A percentile compares a stretch with the other conserved stretches of the same genome.
These are phyloP conservation scores for Talaromyces sp. DNA, from an alignment of 2,329 filamentous ascomycete species.

Conservation along the genomic window DNA sequence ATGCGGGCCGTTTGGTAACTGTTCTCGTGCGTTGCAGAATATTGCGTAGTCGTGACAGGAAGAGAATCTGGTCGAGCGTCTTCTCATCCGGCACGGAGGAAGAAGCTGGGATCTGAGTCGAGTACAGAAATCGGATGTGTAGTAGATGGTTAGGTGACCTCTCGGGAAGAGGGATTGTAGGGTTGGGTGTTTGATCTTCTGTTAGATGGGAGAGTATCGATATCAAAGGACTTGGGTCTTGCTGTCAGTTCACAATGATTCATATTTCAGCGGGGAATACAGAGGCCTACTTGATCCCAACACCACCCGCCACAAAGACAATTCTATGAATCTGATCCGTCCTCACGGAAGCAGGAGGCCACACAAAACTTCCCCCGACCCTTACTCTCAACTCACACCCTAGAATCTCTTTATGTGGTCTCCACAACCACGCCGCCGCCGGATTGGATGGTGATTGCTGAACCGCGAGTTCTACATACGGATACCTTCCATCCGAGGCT, in stretches of 20 bases:
- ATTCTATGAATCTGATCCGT: slow-evolving; percentile 52
- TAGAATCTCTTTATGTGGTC: slow-evolving; percentile 53
- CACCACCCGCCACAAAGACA: slow-evolving; percentile 75
- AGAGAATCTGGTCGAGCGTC: slow-evolving; percentile 41
- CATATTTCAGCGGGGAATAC: not conserved
- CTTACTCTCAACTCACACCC: slow-evolving; percentile 61
- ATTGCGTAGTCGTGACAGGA: slow-evolving; percentile 45
- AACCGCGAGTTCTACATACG: slow-evolving; percentile 74
- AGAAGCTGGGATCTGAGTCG: slow-evolving; percentile 44
- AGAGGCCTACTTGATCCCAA: slow-evolving; percentile 68
- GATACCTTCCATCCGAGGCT: slow-evolving; percentile 29
- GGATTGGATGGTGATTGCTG: slow-evolving; percentile 69
- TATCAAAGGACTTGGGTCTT: slow-evolving; percentile 58
- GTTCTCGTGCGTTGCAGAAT: slow-evolving; percentile 31
- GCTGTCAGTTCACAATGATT: not conserved
- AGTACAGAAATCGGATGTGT: slow-evolving; percentile 63
- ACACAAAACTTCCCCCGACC: slow-evolving; percentile 77
- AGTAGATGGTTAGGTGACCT: not conserved
- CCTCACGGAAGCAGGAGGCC: slow-evolving; percentile 57
- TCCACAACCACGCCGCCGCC: slow-evolving; percentile 74
- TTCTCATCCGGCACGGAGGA: slow-evolving; percentile 8
- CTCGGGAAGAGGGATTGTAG: slow-evolving; percentile 22
- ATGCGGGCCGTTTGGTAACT: slow-evolving; percentile 20
- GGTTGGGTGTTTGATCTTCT: slow-evolving; percentile 29
- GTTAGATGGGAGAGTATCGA: slow-evolving; percentile 67